Conservation (phyloP, 495 filamentous ascomycete genomes). For the Aspergillus saccharolyticus region DNA sequence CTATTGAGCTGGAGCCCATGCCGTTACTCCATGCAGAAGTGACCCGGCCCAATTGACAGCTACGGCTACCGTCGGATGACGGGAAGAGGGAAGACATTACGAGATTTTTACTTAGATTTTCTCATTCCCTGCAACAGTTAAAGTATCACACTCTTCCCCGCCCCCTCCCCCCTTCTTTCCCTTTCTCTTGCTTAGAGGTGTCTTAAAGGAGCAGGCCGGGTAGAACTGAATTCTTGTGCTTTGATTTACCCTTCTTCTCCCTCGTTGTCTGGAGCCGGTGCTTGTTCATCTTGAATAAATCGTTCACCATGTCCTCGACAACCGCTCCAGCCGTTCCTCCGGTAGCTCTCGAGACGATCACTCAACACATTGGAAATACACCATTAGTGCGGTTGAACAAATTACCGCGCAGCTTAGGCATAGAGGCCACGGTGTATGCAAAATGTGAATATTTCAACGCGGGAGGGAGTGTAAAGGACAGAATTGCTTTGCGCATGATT, state of each 20-base stretch:
- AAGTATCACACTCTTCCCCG: background rate
- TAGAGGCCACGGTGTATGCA: constrained; percentile 85
- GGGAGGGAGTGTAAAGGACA: constrained; percentile 95
- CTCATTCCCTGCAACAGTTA: background rate
- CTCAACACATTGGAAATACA: constrained; percentile 84
- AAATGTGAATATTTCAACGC: constrained; percentile 98
- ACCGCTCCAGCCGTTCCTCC: constrained; percentile 50
- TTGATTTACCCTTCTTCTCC: background rate
- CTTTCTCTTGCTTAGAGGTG: background rate
- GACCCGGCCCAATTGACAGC: background rate
- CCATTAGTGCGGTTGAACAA: constrained; percentile 89
- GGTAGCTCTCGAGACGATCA: constrained; percentile 53
- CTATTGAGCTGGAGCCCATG: background rate
- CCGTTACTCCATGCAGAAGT: background rate
- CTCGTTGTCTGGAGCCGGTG: no score
- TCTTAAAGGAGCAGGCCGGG: no score
- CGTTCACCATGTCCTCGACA: constrained; percentile 42
- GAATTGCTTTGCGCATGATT: constrained; percentile 96
- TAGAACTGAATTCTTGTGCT: no score
- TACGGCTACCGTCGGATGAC: constrained; percentile 14
- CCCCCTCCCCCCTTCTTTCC: constrained; percentile 8
- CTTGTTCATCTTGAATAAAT: background rate
- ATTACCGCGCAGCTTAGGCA: constrained; percentile 82
- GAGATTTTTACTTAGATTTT: constrained; percentile 12
- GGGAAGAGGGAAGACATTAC: constrained; percentile 9